Evolutionary conservation across 257 asterid species (phyloP), one percentile per base, ranked within the genome.

Genomic region (Datura wrightii): DNA sequence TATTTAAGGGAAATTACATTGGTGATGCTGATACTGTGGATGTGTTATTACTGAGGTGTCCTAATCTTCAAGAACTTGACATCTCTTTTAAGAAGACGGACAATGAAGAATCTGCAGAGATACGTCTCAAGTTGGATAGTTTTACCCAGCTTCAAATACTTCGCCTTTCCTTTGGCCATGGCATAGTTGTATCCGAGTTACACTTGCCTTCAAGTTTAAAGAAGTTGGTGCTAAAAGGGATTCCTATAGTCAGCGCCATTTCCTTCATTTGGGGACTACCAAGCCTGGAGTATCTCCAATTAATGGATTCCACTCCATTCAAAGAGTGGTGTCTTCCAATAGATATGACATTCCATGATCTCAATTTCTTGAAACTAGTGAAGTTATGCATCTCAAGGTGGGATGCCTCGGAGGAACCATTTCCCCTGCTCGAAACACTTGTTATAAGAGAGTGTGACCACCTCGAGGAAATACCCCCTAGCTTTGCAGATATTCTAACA

Each of bases 401-500:
- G 52, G 52, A 37, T 37, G 78, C 34, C 52, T 39, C 78, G 5
- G 78, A 67, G 52, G 52, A 37, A 37, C 37, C 50, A 2, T 67
- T 67, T 67, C 52, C 78, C 31, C 31, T 3, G 2, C 52, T 39
- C 3, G 52, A 67, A 67, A 67, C 78, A 15, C 52, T 39, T 15
- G 31, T 67, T 69, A 15, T 69, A 16, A 16, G 5, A 8, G 1
- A 3, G 34, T 69, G 79, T 41, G 0, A 3, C 34, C 0, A 69
- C 2, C 79, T 16, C 36, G 1, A 39, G 78, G 14, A 67, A 52
- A 67, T 67, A 52, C 78, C 52, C 79, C 15, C 6, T 7, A 8
- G 14, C 52, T 69, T 69, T 13, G 79, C 79, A 2, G 79, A 69
- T 42, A 69, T 69, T 69, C 53, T 11, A 69, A 41, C 79, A 39